Base-by-base conservation (phyloP, 2,329 filamentous ascomycete genomes). In the Alternaria atra region DNA sequence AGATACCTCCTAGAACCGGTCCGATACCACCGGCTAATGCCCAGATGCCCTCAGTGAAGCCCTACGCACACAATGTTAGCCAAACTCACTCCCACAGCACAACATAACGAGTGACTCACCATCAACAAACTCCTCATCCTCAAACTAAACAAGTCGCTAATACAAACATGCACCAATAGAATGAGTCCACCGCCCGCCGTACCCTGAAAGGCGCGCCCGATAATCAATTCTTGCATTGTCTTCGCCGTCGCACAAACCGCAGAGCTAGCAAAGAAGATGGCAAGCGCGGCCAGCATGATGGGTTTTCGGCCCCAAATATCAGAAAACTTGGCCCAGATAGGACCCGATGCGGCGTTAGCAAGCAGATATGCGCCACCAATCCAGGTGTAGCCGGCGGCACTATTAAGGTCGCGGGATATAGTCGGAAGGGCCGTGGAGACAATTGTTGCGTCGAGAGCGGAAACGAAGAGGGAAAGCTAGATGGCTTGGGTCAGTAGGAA, bases 321-420 rank as follows among this genome's bases (percentile, higher is more conserved):
- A 3, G 80, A 83, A 1, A 86, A 67, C 52, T 86, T 86, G 4
- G 89, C 90, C 91, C 91, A 93, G n/a, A 90, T 85, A 0, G 90
- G 90, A 0, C 86, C 87, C 2, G 84, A 84, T 0, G 90, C 88
- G 0, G 90, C 88, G 69, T 87, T 88, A 15, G 88, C 89, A 10
- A 94, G 85, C 4, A 93, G 81, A 75, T 91, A 94, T 0, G 91
- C 87, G 29, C 86, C 88, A 1, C 91, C 91, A 61, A 94, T 90
- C 92, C 91, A 94, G 13, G 89, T 88, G 77, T 93, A 94, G 25
- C 90, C 91, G 15, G 86, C 81, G 3, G 87, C 87, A 6, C 90
- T 91, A 44, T 87, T 73, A 62, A 94, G 86, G 61, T 90, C 83
- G 34, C 79, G 78, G 5, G 86, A 84, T 64, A 92, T 91, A 13